Base-by-base conservation (phyloP, 805 yeast species). In the Zygosaccharomyces siamensis region DNA sequence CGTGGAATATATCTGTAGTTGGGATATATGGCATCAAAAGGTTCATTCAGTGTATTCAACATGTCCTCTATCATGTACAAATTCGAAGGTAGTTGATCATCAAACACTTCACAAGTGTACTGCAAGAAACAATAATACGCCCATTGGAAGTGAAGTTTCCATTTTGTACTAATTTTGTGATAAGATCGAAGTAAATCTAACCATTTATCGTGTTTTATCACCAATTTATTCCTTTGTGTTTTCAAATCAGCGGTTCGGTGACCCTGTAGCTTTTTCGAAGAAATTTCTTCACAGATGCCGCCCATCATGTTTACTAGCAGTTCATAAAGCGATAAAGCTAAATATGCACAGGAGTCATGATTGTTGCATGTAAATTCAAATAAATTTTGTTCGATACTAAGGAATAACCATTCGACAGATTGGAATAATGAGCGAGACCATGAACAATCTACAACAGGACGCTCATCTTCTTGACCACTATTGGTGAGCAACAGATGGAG, bases 1-100 rank as follows among this genome's bases (percentile, higher is more conserved):
- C 73, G 68, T 2, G 88, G 83, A 12, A 90, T 78, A 48, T 75
- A 69, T 1, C 73, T 69, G 55, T 76, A 84, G 60, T 89, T 89
- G 1, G 80, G 73, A 62, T 77, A 80, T 0, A 64, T 57, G 0
- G 84, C 66, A 7, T 67, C 53, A 4, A 62, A 37, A 0, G 53
- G 48, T 0, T 32, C 36, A 1, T 49, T 43, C 11, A 41, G 7
- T 2, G 38, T 14, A 21, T 56, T 27, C 10, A 70, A 39, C 4
- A 53, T 46, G 1, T 42, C 27, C 28, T 57, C 54, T 1, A 72
- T 52, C 4, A 57, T 45, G 1, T 46, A 31, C 8, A 73, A 60
- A 12, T 65, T 51, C 0, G 52, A 47, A 1, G 60, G 51, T 3
- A 76, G 53, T 3, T 58, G 51, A 0, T 58, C 61, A 8, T 74